Base-by-base conservation (phyloP, 768 basidiomycete genomes). In the Exsudoporus frostii region DNA sequence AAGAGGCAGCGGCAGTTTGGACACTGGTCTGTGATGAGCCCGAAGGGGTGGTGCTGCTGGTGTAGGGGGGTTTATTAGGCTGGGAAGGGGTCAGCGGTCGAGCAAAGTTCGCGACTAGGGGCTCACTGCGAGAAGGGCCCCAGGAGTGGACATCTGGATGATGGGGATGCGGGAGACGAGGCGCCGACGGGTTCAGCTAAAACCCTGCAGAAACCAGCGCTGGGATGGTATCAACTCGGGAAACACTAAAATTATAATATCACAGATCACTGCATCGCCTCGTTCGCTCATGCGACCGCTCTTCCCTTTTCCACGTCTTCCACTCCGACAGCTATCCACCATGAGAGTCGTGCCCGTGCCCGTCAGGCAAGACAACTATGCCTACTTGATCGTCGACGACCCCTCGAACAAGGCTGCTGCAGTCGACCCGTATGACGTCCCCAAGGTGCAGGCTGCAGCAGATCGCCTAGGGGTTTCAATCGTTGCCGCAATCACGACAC, bases 341-440 rank as follows among this genome's bases (percentile, higher is more conserved):
- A 93, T 94, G 92, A 81, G 79, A 59, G 74, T 94, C 65, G 72
- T 92, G 14, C 83, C 91, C 3, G 82, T 94, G 4, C 90, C 86
- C 33, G 88, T 91, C 50, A 80, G 85, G 56, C 71, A 81, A 29
- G 91, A 93, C 69, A 94, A 94, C 67, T 93, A 92, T 61, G 87
- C 90, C 10, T 92, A 92, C 66, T 77, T 92, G 17, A 73, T 93
- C 71, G 73, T 92, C 54, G 90, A 92, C 70, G 79, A 85, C 47
- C 59, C 72, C 2, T 76, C 82, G 5, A 82, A 79, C 49, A 79
- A 78, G 50, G 91, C 92, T 1, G 90, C 89, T 0, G 88, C 82
- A 0, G 79, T 95, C 54, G 92, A 94, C 67, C 84, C 88, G 0
- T 93, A 78, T 65, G 89, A 93, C 60, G 81, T 91, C 0, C 65